phyloP scores from a whole-genome alignment of 345 rosid genomes.

The Salix suchowensis region DNA sequence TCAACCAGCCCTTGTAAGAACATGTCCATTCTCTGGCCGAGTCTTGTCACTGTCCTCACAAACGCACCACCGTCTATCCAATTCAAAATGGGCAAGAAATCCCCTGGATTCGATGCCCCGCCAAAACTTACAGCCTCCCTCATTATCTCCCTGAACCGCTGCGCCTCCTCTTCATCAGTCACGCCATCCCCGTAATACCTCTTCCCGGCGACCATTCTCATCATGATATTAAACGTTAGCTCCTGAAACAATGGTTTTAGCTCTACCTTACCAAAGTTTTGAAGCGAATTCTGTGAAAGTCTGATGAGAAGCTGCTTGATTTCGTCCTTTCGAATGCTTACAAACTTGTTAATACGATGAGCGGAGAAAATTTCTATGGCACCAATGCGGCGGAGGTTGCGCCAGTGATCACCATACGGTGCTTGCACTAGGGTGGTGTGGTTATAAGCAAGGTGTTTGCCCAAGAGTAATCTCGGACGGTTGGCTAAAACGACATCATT shows the following conservation, averaged over 20 bases:
- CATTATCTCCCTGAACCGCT: slow-evolving; percentile 20
- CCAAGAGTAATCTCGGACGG: slow-evolving; percentile 34
- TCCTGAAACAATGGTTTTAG: slow-evolving; percentile 16
- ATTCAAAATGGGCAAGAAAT: slow-evolving; percentile 35
- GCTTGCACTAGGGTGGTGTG: slow-evolving; percentile 24
- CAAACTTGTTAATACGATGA: slow-evolving; percentile 23
- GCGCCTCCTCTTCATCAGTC: slow-evolving; percentile 20
- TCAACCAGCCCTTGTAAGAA: slow-evolving; percentile 40
- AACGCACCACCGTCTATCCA: slow-evolving; percentile 21
- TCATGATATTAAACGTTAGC: slow-evolving; percentile 19
- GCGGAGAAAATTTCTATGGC: slow-evolving; percentile 40
- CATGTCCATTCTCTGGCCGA: slow-evolving; percentile 23
- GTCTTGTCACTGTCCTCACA: slow-evolving; percentile 8
- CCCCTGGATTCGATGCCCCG: slow-evolving; percentile 33
- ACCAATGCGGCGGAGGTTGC: slow-evolving; percentile 51
- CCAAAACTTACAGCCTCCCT: slow-evolving; percentile 6
- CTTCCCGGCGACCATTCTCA: slow-evolving; percentile 20
- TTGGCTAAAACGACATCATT: slow-evolving; percentile 50
- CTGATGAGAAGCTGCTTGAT: slow-evolving; percentile 26
- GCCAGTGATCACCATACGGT: slow-evolving; percentile 51
- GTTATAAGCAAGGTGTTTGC: slow-evolving; percentile 38
- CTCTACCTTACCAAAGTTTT: slow-evolving; percentile 2
- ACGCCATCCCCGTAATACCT: slow-evolving; percentile 26
- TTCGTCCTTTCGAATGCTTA: slow-evolving; percentile 35
- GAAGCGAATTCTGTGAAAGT: neutral